phyloP scores from a whole-genome alignment of 176 grass and related monocot species.

The Elymus sibiricus region DNA sequence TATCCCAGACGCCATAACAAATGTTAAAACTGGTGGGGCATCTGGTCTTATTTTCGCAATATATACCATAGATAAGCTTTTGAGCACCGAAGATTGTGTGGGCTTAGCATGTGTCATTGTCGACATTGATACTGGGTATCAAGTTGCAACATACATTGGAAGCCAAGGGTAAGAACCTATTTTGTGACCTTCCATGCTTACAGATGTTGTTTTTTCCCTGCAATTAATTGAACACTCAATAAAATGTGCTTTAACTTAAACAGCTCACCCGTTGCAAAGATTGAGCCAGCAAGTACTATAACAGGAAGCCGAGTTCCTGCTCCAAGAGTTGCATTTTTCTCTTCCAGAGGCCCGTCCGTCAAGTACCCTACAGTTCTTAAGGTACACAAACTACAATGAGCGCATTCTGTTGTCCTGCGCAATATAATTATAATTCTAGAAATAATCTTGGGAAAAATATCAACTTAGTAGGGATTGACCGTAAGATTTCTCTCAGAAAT shows the following conservation, averaged over 20 bases:
- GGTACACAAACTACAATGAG: conserved; percentile 13
- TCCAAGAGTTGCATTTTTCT: conserved; percentile 33
- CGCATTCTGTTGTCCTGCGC: not conserved
- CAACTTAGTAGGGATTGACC: not conserved
- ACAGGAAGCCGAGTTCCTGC: conserved; percentile 21
- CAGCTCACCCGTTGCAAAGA: conserved; percentile 22
- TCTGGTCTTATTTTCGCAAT: conserved; percentile 22
- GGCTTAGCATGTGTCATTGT: conserved; percentile 19
- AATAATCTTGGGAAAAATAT: not conserved
- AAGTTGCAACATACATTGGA: conserved; percentile 23
- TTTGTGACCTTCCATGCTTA: not conserved
- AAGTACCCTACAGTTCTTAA: conserved; percentile 30
- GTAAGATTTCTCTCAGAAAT: not conserved
- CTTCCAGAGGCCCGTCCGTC: conserved; percentile 24
- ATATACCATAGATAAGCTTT: conserved; percentile 23
- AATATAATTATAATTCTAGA: not conserved
- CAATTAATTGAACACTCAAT: not conserved
- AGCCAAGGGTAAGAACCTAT: conserved; percentile 13
- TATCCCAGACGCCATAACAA: not conserved
- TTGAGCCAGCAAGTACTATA: conserved; percentile 17
- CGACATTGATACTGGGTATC: conserved; percentile 11
- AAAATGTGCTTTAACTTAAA: conserved; percentile 1
- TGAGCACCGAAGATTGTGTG: not conserved
- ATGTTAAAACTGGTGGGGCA: conserved; percentile 13
- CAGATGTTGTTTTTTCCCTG: not conserved